These are phyloP conservation scores for Marsdenia floribunda DNA, from an alignment of 257 asterid species.

Conservation along the genomic window DNA sequence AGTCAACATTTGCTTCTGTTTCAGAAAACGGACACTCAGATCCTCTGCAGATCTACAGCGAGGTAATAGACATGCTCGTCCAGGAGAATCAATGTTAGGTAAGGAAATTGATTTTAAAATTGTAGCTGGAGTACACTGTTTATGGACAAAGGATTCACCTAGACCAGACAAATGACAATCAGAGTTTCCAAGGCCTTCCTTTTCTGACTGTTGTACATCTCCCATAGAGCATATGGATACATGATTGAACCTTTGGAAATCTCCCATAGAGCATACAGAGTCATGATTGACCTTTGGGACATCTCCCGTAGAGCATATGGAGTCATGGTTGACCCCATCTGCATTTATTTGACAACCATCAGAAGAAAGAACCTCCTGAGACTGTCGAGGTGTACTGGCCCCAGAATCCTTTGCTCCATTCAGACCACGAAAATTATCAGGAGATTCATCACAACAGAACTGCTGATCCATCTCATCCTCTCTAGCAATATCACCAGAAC, in stretches of 20 bases:
- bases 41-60: conserved; percentile 68
- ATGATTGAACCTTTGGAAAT: conserved; percentile 34
- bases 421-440: conserved; percentile 26
- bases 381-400: conserved; percentile 33
- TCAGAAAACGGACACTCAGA: conserved; percentile 42
- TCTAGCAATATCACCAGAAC: conserved; percentile 39
- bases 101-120: conserved; percentile 66
- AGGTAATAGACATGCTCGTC: conserved; percentile 18
- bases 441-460: conserved; percentile 50
- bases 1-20: conserved; percentile 29
- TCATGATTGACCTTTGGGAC: conserved; percentile 32
- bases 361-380: conserved; percentile 47
- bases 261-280: conserved; percentile 49
- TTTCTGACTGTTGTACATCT: conserved; percentile 41
- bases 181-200: conserved; percentile 37
- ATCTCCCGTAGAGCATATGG: conserved; percentile 50
- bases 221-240: conserved; percentile 44
- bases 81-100: conserved; percentile 55
- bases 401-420: conserved; percentile 35
- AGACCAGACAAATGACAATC: conserved; percentile 40
- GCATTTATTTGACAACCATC: conserved; percentile 54
- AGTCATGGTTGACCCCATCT: conserved; percentile 36
- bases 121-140: conserved; percentile 32
- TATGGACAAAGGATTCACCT: conserved; percentile 36
- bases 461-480: conserved; percentile 54